Evolutionary conservation across 2,329 filamentous ascomycete genomes (phyloP).

Genomic region (Colletotrichum sp.): DNA sequence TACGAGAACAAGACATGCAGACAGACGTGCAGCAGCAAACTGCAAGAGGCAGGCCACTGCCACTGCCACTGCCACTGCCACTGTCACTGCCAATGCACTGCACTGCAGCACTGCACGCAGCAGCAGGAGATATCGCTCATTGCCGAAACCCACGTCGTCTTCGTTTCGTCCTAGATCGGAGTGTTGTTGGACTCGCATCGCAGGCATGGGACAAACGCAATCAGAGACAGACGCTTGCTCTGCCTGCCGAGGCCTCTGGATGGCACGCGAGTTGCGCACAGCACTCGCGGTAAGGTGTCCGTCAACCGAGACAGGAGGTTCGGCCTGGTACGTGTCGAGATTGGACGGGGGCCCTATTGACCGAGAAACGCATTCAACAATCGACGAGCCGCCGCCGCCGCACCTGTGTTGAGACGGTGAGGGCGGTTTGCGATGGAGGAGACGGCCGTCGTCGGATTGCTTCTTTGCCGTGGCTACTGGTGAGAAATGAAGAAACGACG

Average conservation of each 20-base stretch:
- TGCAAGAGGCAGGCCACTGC: neutral
- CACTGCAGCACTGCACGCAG: neutral
- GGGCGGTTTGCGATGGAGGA: neutral
- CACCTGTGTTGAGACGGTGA: neutral
- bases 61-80: neutral
- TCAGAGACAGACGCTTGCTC: neutral
- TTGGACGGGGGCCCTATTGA: neutral
- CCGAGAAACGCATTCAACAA: neutral
- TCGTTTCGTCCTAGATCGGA: neutral
- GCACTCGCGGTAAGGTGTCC: neutral
- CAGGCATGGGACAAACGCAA: neutral
- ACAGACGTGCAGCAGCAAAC: slow-evolving; percentile 6
- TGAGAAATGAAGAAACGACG: neutral
- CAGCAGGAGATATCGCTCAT: neutral
- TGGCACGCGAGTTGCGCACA: neutral
- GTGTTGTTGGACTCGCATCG: neutral
- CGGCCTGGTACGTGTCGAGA: neutral
- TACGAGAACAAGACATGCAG: slow-evolving; percentile 17
- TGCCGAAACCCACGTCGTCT: neutral
- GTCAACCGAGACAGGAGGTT: neutral
- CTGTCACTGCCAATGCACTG: neutral
- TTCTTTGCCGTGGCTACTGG: neutral
- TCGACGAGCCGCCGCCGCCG: neutral
- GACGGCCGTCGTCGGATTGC: neutral
- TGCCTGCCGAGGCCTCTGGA: neutral